Evolutionary conservation across 1,284 basidiomycete species (phyloP).

Genomic region (Marasmius oreades): DNA sequence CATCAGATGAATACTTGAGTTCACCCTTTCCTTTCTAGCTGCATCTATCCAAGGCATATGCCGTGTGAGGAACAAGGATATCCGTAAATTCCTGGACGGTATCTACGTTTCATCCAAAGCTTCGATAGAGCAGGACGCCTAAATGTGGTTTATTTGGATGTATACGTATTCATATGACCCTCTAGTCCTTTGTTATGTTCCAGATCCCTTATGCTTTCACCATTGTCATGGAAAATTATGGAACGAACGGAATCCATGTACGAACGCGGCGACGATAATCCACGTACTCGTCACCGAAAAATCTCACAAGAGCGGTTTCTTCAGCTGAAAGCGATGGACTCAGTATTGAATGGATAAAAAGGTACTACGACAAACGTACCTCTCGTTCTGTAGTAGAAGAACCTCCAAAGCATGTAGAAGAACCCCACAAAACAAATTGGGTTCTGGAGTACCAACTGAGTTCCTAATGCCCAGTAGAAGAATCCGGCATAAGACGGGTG

Average conservation of each 20-base stretch:
- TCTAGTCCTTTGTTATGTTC: neutral
- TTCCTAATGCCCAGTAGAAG: conserved; percentile 96
- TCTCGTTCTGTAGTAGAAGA: conserved; percentile 82
- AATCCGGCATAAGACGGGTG: conserved; percentile 98
- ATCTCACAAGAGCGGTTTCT: conserved; percentile 32
- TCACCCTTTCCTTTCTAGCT: conserved; percentile 42
- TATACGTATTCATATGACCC: conserved; percentile 3
- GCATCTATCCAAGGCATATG: conserved; percentile 94
- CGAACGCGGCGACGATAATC: conserved; percentile 30
- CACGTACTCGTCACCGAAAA: conserved; percentile 35
- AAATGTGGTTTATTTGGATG: conserved; percentile 4
- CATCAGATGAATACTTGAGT: neutral
- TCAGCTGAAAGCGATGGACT: conserved; percentile 8
- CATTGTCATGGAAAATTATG: conserved; percentile 18
- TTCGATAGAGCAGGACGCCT: conserved; percentile 51
- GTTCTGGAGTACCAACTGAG: conserved; percentile 92
- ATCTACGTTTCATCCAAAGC: conserved; percentile 91
- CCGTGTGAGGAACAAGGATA: conserved; percentile 97
- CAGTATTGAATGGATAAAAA: neutral
- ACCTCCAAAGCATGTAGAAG: conserved; percentile 69
- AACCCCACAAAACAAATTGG: conserved; percentile 70
- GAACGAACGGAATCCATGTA: conserved; percentile 37
- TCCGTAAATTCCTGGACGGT: conserved; percentile 91
- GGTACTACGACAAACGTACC: conserved; percentile 45
- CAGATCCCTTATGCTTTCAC: neutral